These are phyloP conservation scores for Beauveria sp. DNA, from an alignment of 2,329 filamentous ascomycete species.

Conservation along the genomic window DNA sequence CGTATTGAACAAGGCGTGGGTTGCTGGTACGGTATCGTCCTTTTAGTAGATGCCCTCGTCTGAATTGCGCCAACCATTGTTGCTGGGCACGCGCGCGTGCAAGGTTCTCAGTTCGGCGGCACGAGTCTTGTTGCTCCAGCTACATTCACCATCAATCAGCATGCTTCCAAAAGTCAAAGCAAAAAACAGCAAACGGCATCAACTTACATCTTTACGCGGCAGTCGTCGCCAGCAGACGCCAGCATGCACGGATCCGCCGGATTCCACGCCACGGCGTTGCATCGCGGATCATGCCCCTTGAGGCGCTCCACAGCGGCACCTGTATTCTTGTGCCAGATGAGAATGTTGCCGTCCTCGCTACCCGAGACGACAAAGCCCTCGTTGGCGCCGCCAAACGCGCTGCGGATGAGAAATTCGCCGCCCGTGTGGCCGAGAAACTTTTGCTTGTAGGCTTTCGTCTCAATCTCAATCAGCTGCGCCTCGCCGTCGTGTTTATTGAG, in stretches of 20 bases:
- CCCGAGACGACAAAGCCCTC: slow-evolving; percentile 90
- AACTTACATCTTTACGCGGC: slow-evolving; percentile 73
- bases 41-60: neutral
- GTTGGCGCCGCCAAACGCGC: slow-evolving; percentile 77
- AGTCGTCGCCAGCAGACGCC: slow-evolving; percentile 85
- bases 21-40: neutral
- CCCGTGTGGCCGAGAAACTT: slow-evolving; percentile 70
- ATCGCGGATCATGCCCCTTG: slow-evolving; percentile 65
- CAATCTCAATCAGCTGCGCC: slow-evolving; percentile 71
- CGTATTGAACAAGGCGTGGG: neutral
- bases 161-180: neutral
- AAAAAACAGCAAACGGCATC: neutral
- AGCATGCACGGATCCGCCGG: slow-evolving; percentile 75
- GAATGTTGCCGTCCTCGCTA: slow-evolving; percentile 71
- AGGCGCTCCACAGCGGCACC: slow-evolving; percentile 69
- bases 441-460: slow-evolving; percentile 62
- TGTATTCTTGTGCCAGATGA: slow-evolving; percentile 86
- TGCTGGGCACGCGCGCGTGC: slow-evolving; percentile 2
- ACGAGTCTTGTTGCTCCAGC: slow-evolving; percentile 20
- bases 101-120: slow-evolving; percentile 16
- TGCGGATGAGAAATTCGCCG: slow-evolving; percentile 71
- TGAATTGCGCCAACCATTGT: slow-evolving; percentile 15
- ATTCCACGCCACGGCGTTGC: slow-evolving; percentile 87
- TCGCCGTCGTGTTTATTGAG: slow-evolving; percentile 74
- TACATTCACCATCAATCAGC: neutral